phyloP scores from a whole-genome alignment of 177 flowering plant genomes.

The Vitis hybrid region DNA sequence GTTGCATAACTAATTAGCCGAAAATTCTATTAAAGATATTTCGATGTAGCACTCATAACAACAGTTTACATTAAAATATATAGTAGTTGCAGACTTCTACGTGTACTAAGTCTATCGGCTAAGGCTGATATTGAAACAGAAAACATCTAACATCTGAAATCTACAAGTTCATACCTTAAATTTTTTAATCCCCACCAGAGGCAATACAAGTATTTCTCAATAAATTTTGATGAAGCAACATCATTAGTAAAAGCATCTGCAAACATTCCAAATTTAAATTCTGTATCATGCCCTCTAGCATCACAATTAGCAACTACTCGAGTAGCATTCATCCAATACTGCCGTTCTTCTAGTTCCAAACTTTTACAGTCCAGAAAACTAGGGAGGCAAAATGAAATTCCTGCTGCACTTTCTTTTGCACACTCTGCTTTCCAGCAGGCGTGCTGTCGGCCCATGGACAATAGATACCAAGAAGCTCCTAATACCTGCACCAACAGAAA shows the following conservation, averaged over 20 bases:
- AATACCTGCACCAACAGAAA: conserved; percentile 46
- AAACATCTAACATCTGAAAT: too few relatives aligned
- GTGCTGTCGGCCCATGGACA: conserved; percentile 67
- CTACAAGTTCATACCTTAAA: conserved; percentile 53
- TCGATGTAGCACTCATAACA: too few relatives aligned
- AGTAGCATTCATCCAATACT: conserved; percentile 66
- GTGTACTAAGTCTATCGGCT: too few relatives aligned
- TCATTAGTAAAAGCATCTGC: conserved; percentile 69
- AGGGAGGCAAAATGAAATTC: conserved; percentile 38
- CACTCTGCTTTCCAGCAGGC: conserved; percentile 76
- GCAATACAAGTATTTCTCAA: conserved; percentile 70
- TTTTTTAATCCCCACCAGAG: conserved; percentile 97
- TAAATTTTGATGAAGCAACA: conserved; percentile 51
- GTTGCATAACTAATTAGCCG: too few relatives aligned
- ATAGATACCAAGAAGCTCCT: conserved; percentile 88
- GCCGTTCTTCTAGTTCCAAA: conserved; percentile 31
- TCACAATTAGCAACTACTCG: conserved; percentile 55
- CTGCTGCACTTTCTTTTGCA: conserved; percentile 22
- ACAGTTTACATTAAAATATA: too few relatives aligned
- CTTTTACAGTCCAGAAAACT: conserved; percentile 61
- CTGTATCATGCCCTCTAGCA: conserved; percentile 32
- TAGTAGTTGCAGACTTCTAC: too few relatives aligned
- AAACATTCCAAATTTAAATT: conserved; percentile 80
- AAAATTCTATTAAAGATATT: too few relatives aligned
- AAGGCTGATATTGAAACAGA: too few relatives aligned